These are phyloP conservation scores for Globisporangium polare DNA, from an alignment of 352 stramenopile species.

Conservation along the genomic window DNA sequence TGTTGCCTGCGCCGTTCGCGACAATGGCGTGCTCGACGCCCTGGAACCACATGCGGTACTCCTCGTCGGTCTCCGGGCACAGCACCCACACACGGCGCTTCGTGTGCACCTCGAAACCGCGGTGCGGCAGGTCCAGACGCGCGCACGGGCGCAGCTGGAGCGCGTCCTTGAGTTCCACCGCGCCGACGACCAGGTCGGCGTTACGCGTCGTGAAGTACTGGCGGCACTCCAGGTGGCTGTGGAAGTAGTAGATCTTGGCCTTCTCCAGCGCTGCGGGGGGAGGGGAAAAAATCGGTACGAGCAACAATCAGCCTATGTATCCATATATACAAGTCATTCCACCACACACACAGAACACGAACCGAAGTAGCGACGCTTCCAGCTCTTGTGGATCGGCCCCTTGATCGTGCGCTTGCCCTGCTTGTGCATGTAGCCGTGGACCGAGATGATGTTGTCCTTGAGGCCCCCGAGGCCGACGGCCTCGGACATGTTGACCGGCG, in stretches of 20 bases:
- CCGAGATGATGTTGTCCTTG: slow-evolving; percentile 85
- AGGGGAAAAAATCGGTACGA: too few species aligned
- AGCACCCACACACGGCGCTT: slow-evolving; percentile 85
- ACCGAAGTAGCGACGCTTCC: slow-evolving; percentile 84
- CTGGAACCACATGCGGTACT: slow-evolving; percentile 85
- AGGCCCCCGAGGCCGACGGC: slow-evolving; percentile 27
- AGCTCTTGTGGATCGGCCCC: slow-evolving; percentile 84
- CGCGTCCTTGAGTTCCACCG: slow-evolving; percentile 81
- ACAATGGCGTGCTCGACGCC: slow-evolving; percentile 76
- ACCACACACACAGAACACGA: not conserved
- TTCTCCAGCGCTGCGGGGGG: slow-evolving; percentile 76
- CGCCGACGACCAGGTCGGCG: slow-evolving; percentile 72
- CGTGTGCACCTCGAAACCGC: slow-evolving; percentile 76
- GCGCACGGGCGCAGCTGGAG: slow-evolving; percentile 77
- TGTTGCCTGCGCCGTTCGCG: slow-evolving; percentile 68
- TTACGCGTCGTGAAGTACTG: slow-evolving; percentile 88
- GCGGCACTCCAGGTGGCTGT: slow-evolving; percentile 79
- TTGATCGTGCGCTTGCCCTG: slow-evolving; percentile 87
- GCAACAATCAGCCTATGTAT: too few species aligned
- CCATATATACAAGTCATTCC: not conserved
- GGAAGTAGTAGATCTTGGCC: slow-evolving; percentile 89
- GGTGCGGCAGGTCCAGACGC: slow-evolving; percentile 75
- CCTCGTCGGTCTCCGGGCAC: slow-evolving; percentile 78
- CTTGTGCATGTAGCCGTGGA: slow-evolving; percentile 89
- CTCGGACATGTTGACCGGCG: slow-evolving; percentile 71